Evolutionary conservation across 192 early-diverging fungal species (phyloP), one percentile per base, ranked within the genome.

Genomic region (Gamsiella multidivaricata): DNA sequence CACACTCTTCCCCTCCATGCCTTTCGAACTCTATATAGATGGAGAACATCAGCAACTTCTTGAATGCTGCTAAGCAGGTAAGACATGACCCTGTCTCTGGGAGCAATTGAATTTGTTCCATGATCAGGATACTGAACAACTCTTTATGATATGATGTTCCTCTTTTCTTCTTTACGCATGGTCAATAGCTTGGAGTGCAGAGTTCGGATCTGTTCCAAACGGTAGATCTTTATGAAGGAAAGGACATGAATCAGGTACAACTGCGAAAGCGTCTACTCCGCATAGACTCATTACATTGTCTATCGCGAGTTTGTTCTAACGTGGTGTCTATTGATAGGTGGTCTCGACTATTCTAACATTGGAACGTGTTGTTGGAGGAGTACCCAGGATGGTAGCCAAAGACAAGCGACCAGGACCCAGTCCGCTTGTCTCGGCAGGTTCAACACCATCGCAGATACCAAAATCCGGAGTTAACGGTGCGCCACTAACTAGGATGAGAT

Each of bases 31-130:
- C 12, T 45, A 2, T 29, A 25, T 84, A 94, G 93, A 94, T 95
- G 91, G 92, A 94, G 61, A 94, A 94, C 58, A 94, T 94, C 41
- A 80, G 82, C 66, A 89, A 90, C 69, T 94, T 94, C 74, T 68
- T 94, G 28, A 82, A 84, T 43, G 93, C 88, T 14, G 91, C 90
- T 47, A 87, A 78, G 47, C 65, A 86, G 84, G 87, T 85, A 83
- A 74, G 51, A 15, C 8, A 31, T 29, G 22, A n/a, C n/a, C n/a
- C n/a, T n/a, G n/a, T n/a, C n/a, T n/a, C n/a, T n/a, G n/a, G n/a
- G n/a, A n/a, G n/a, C n/a, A 28, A 39, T 42, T 64, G 58, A 37
- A 37, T 10, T 33, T 29, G 22, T 55, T 34, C 5, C 22, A 55
- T 29, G 22, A 37, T n/a, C 31, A 54, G 6, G 18, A n/a, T 2